Evolutionary conservation across 2,329 filamentous ascomycete genomes (phyloP).

Genomic region (Cercospora nicotianae): DNA sequence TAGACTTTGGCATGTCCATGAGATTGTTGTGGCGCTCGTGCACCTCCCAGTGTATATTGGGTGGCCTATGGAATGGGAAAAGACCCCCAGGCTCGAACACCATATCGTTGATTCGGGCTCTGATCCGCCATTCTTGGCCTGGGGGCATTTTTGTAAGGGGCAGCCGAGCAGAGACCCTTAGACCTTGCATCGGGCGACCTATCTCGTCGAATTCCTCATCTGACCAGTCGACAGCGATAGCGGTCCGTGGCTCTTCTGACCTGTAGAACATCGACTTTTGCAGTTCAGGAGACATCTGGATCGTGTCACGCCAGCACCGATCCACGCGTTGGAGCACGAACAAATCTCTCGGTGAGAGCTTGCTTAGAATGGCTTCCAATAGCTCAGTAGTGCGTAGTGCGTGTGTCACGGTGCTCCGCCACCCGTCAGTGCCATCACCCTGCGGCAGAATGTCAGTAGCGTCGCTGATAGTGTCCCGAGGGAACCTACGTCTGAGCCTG

Average conservation of each 20-base stretch:
- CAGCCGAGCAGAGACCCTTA: not conserved
- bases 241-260: not conserved
- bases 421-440: not conserved
- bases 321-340: not conserved
- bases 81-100: not conserved
- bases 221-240: not conserved
- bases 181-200: not conserved
- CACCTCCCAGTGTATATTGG: not conserved
- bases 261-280: constrained; percentile 1
- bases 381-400: not conserved
- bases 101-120: not conserved
- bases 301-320: not conserved
- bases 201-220: not conserved
- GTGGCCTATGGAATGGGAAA: not conserved
- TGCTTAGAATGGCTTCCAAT: constrained; percentile 1
- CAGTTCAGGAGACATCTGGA: not conserved
- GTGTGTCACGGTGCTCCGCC: not conserved
- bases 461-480: not conserved
- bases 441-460: not conserved
- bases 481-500: not conserved
- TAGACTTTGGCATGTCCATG: not conserved
- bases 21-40: not conserved
- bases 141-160: not conserved
- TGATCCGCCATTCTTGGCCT: not conserved
- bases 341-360: not conserved